Evolutionary conservation across 2,329 filamentous ascomycete species (phyloP).

Genomic region (Microdochium bolleyi): DNA sequence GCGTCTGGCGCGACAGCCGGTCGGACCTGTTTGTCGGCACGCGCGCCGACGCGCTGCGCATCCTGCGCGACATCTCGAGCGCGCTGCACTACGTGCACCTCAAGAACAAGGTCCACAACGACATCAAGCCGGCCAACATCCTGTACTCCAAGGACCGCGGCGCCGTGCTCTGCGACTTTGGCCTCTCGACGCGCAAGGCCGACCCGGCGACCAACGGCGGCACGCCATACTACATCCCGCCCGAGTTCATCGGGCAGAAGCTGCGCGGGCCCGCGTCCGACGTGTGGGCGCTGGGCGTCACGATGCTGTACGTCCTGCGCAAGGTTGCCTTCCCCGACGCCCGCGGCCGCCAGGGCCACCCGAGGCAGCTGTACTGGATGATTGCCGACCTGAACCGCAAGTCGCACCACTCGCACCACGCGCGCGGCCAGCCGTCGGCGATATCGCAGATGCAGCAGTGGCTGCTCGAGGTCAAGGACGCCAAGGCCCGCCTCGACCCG

Average conservation of each 20-base stretch:
- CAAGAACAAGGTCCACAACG: constrained; percentile 48
- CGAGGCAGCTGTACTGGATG: constrained; percentile 47
- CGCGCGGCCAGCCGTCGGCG: constrained; percentile 22
- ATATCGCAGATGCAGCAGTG: constrained; percentile 47
- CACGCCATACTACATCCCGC: constrained; percentile 54
- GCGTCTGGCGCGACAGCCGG: constrained; percentile 38
- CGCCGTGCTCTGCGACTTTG: constrained; percentile 54
- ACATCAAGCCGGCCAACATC: constrained; percentile 56
- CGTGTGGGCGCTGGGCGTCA: constrained; percentile 52
- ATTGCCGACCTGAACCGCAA: constrained; percentile 46
- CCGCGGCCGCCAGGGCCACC: constrained; percentile 37
- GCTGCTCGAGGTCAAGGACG: constrained; percentile 44
- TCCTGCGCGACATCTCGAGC: constrained; percentile 44
- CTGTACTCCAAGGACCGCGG: constrained; percentile 50
- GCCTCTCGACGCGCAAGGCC: constrained; percentile 39
- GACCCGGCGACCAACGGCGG: constrained; percentile 43
- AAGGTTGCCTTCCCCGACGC: constrained; percentile 48
- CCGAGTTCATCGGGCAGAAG: constrained; percentile 50
- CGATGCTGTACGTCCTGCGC: constrained; percentile 50
- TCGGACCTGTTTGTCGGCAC: constrained; percentile 43
- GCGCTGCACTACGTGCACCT: constrained; percentile 49
- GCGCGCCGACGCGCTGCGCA: constrained; percentile 39
- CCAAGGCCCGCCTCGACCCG: constrained; percentile 33
- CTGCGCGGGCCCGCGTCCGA: constrained; percentile 46
- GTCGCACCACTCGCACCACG: constrained; percentile 14